These are phyloP conservation scores for Westerdykella ornata DNA, from an alignment of 2,329 filamentous ascomycete genomes.

Conservation along the genomic window DNA sequence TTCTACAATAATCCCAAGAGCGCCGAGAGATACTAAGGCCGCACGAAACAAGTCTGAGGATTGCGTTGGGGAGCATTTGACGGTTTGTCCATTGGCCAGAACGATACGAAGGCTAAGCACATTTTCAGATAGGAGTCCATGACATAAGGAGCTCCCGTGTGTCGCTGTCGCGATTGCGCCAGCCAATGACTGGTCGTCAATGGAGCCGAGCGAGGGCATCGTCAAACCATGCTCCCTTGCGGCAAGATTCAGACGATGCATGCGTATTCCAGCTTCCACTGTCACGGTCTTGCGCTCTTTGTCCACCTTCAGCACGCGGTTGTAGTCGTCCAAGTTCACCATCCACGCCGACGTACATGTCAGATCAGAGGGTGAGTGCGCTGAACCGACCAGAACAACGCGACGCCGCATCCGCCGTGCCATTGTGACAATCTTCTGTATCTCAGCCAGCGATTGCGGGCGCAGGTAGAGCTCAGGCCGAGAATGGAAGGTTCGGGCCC, in stretches of 20 bases:
- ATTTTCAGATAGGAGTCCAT: slow-evolving; percentile 78
- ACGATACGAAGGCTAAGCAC: slow-evolving; percentile 71
- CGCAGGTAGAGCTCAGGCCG: slow-evolving; percentile 86
- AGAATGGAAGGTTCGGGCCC: slow-evolving; percentile 88
- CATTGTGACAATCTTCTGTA: slow-evolving; percentile 75
- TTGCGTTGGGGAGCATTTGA: slow-evolving; percentile 59
- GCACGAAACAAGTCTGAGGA: slow-evolving; percentile 80
- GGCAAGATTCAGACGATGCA: slow-evolving; percentile 65
- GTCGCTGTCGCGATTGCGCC: slow-evolving; percentile 91
- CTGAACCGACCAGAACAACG: slow-evolving; percentile 79
- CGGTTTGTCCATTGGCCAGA: slow-evolving; percentile 68
- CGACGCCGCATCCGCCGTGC: slow-evolving; percentile 75
- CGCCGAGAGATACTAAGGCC: slow-evolving; percentile 78
- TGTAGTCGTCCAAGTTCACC: slow-evolving; percentile 82
- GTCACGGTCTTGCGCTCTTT: slow-evolving; percentile 58
- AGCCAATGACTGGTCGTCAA: slow-evolving; percentile 87
- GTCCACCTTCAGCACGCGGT: slow-evolving; percentile 65
- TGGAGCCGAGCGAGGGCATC: slow-evolving; percentile 88
- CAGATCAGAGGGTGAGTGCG: slow-evolving; percentile 84
- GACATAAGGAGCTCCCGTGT: slow-evolving; percentile 77
- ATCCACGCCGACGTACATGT: slow-evolving; percentile 94
- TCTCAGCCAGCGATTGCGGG: slow-evolving; percentile 69
- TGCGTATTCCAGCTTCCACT: slow-evolving; percentile 81
- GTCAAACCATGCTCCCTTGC: slow-evolving; percentile 72
- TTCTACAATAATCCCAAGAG: slow-evolving; percentile 84